Percentiles rank a stretch among this genome's conserved stretches.
phyloP scores from a whole-genome alignment of 345 rosid genomes.

The Rhodomyrtus tomentosa region DNA sequence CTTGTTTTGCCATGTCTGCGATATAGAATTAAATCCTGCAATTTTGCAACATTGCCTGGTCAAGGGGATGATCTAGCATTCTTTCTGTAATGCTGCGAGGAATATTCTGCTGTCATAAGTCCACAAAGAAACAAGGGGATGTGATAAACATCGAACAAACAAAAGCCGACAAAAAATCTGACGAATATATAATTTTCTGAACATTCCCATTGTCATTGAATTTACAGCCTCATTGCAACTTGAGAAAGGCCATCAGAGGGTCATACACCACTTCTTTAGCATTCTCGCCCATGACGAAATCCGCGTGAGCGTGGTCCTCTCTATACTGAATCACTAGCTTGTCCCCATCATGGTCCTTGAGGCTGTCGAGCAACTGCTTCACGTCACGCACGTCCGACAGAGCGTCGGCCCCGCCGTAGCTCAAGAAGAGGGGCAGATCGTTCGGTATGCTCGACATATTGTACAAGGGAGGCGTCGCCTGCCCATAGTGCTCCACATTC shows the following conservation, averaged over 20 bases:
- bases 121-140: neutral
- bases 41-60: neutral
- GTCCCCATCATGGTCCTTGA: constrained; percentile 22
- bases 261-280: constrained; percentile 35
- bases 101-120: neutral
- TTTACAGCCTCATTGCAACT: constrained; percentile 7
- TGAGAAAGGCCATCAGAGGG: constrained; percentile 32
- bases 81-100: neutral
- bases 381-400: constrained; percentile 30
- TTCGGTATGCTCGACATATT: constrained; percentile 35
- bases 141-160: neutral
- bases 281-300: constrained; percentile 31
- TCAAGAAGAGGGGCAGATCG: constrained; percentile 30
- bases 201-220: neutral
- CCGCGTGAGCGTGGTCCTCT: constrained; percentile 31
- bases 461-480: constrained; percentile 23
- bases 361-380: constrained; percentile 16
- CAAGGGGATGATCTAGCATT: neutral
- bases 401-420: constrained; percentile 38
- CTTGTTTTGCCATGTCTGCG: neutral
- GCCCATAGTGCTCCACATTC: constrained; percentile 33
- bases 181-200: neutral
- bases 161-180: neutral
- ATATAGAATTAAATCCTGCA: neutral
- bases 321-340: constrained; percentile 21